Evolutionary conservation across 2,329 filamentous ascomycete genomes (phyloP).

Genomic region (Nannizziopsis barbatae): DNA sequence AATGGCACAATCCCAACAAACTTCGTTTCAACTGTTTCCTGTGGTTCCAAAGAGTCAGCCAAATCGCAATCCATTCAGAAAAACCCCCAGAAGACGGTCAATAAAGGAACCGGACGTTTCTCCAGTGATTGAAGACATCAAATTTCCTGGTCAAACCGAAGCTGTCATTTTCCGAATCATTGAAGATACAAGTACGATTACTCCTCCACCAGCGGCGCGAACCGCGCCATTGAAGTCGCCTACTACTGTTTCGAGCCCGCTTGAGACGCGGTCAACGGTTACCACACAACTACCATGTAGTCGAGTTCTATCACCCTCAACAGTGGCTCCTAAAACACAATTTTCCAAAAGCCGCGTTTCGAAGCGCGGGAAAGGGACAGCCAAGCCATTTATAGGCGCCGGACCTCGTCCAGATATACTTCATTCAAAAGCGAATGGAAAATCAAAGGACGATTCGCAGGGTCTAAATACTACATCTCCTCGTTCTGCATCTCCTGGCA

Average conservation of each 20-base stretch:
- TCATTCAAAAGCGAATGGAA: neutral
- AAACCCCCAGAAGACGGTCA: constrained; percentile 19
- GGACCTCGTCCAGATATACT: neutral
- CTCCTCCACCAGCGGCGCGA: constrained; percentile 21
- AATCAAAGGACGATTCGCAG: neutral
- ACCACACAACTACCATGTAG: neutral
- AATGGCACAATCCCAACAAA: constrained; percentile 5
- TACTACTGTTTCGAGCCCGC: neutral
- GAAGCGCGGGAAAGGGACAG: neutral
- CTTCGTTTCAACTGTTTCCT: constrained; percentile 32
- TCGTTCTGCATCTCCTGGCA: neutral
- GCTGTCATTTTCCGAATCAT: constrained; percentile 31
- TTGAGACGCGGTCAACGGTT: neutral
- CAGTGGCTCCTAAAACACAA: neutral
- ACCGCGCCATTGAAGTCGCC: neutral
- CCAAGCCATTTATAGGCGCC: neutral
- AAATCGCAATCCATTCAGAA: constrained; percentile 23
- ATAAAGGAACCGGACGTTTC: constrained; percentile 19
- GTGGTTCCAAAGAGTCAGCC: constrained; percentile 23
- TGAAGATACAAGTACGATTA: constrained; percentile 26
- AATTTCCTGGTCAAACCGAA: constrained; percentile 23
- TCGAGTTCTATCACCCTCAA: neutral
- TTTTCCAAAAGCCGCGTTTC: neutral
- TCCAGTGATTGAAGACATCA: constrained; percentile 25
- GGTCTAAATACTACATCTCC: neutral